phyloP scores from a whole-genome alignment of 2,329 filamentous ascomycete species.

The Bipolaris victoriae region DNA sequence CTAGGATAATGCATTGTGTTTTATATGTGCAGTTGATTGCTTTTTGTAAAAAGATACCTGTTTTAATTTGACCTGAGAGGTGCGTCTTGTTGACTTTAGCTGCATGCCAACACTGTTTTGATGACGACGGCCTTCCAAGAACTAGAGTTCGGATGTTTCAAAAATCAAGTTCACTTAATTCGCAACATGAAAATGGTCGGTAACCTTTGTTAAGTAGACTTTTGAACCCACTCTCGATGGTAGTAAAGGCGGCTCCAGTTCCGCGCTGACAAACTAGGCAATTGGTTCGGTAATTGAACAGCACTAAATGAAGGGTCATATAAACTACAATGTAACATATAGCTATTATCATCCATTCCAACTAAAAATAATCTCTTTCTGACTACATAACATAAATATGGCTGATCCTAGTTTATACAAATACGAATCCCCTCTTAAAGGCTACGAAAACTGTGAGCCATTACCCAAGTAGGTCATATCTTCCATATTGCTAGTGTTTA shows the following conservation, averaged over 20 bases:
- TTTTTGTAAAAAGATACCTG: neutral
- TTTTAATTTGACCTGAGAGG: neutral
- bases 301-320: neutral
- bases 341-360: neutral
- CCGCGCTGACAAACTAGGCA: conserved; percentile 40
- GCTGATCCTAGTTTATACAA: conserved; percentile 53
- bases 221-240: neutral
- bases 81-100: neutral
- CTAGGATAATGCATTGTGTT: neutral
- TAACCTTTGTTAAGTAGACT: neutral
- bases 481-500: too few species aligned
- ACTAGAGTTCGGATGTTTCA: neutral
- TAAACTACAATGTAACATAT: neutral
- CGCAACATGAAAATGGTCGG: neutral
- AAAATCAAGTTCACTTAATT: neutral
- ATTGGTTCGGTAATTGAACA: neutral
- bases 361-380: neutral
- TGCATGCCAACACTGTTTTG: neutral
- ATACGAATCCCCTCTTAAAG: conserved; percentile 64
- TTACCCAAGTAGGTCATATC: conserved; percentile 53
- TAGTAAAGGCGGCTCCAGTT: conserved; percentile 23
- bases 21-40: neutral
- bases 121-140: neutral
- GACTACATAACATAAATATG: conserved; percentile 35
- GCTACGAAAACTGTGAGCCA: conserved; percentile 63